These are phyloP conservation scores for Lojkania enalia DNA, from an alignment of 2,329 filamentous ascomycete genomes.

Conservation along the genomic window DNA sequence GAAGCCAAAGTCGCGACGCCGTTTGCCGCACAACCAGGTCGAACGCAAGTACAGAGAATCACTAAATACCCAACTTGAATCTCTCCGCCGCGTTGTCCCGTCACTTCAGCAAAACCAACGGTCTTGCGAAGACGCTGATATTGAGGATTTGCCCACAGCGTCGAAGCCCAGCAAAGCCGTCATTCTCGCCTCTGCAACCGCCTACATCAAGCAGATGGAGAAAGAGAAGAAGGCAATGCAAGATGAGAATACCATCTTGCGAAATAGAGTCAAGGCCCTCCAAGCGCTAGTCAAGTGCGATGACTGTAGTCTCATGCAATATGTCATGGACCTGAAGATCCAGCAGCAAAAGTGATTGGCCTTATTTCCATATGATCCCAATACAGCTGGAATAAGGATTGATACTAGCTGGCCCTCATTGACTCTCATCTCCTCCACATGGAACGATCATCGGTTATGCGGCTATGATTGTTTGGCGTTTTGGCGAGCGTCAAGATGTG, in stretches of 20 bases:
- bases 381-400: no score
- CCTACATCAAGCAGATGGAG: slow-evolving; percentile 52
- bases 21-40: slow-evolving; percentile 51
- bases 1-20: slow-evolving; percentile 30
- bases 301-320: slow-evolving; percentile 51
- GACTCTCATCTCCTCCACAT: no score
- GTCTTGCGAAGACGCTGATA: slow-evolving; percentile 45
- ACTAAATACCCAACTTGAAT: slow-evolving; percentile 51
- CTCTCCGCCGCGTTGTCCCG: slow-evolving; percentile 45
- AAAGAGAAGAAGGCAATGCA: slow-evolving; percentile 46
- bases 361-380: no score
- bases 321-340: slow-evolving; percentile 47
- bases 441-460: no score
- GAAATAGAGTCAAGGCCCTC: slow-evolving; percentile 47
- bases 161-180: slow-evolving; percentile 51
- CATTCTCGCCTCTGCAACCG: slow-evolving; percentile 50
- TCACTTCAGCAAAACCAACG: slow-evolving; percentile 44
- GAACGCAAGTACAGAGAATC: slow-evolving; percentile 53
- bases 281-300: slow-evolving; percentile 52
- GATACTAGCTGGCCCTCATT: no score
- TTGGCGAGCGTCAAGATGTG: no score
- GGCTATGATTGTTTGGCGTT: no score
- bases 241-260: slow-evolving; percentile 45
- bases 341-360: neutral
- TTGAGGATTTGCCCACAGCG: slow-evolving; percentile 48